phyloP scores from a whole-genome alignment of 1,139 yeast species.

The Geotrichum siamense region DNA sequence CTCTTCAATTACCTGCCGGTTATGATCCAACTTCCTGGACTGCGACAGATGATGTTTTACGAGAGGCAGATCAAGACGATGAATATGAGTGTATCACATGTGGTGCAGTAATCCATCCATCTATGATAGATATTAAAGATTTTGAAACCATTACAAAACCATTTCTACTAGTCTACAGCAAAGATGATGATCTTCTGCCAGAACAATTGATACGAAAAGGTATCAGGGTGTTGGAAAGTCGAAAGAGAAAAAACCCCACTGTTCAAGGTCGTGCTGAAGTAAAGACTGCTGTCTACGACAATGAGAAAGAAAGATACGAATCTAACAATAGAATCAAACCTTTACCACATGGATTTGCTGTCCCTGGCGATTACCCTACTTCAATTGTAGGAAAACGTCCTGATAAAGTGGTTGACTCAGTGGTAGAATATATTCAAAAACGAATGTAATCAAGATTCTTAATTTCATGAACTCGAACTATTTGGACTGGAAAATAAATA shows the following conservation, averaged over 20 bases:
- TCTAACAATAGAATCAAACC: slow-evolving; percentile 19
- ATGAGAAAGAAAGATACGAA: slow-evolving; percentile 15
- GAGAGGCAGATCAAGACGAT: slow-evolving; percentile 27
- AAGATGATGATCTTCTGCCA: slow-evolving; percentile 31
- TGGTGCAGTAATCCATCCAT: slow-evolving; percentile 36
- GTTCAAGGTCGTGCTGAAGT: slow-evolving; percentile 21
- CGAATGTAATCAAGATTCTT: too few species aligned
- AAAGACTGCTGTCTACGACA: slow-evolving; percentile 23
- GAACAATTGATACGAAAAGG: slow-evolving; percentile 24
- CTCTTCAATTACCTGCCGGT: slow-evolving; percentile 14
- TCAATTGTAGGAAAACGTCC: slow-evolving; percentile 33
- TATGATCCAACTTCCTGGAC: slow-evolving; percentile 17
- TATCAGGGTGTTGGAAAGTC: slow-evolving; percentile 23
- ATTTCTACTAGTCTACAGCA: slow-evolving; percentile 30
- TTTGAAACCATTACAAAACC: slow-evolving; percentile 32
- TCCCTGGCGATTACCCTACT: slow-evolving; percentile 37
- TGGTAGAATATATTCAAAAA: slow-evolving; percentile 23
- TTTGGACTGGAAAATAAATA: too few species aligned
- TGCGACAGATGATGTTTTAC: slow-evolving; percentile 19
- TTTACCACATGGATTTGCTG: slow-evolving; percentile 40
- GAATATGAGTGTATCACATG: slow-evolving; percentile 28
- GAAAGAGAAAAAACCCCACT: slow-evolving; percentile 15
- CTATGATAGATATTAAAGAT: slow-evolving; percentile 31
- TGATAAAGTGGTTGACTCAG: slow-evolving; percentile 24
- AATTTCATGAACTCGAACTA: too few species aligned